Percentiles rank a stretch among this genome's conserved stretches.
Conservation (phyloP, 768 basidiomycete genomes). For the Gloeostereum incarnatum region DNA sequence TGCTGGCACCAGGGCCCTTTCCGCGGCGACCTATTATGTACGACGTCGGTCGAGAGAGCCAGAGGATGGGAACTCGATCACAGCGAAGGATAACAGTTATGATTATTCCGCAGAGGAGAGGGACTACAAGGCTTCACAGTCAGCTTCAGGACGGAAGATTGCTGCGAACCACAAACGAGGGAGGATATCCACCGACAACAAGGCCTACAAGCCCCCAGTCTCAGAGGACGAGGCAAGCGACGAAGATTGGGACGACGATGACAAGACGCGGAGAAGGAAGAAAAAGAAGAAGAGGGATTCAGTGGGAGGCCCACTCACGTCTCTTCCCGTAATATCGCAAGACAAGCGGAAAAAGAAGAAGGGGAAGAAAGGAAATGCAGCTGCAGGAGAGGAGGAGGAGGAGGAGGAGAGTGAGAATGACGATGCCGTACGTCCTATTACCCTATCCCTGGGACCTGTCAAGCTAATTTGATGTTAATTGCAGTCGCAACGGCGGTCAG, state of each 20-base stretch:
- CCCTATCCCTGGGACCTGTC: conserved; percentile 1
- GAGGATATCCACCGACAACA: conserved; percentile 71
- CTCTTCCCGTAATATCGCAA: conserved; percentile 58
- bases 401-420: conserved; percentile 35
- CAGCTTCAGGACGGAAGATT: conserved; percentile 17
- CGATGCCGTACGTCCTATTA: conserved; percentile 15
- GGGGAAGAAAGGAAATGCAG: conserved; percentile 32
- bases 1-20: conserved; percentile 40
- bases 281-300: conserved; percentile 45
- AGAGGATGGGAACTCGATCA: conserved; percentile 22
- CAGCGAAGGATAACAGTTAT: conserved; percentile 41
- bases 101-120: conserved; percentile 74
- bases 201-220: conserved; percentile 63
- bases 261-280: conserved; percentile 39
- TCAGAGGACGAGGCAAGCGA: conserved; percentile 59
- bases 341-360: conserved; percentile 54
- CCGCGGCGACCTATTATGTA: conserved; percentile 55
- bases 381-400: conserved; percentile 40
- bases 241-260: conserved; percentile 44
- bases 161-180: conserved; percentile 34
- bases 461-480: conserved; percentile 6
- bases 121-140: conserved; percentile 38
- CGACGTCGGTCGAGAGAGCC: conserved; percentile 55
- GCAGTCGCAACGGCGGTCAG: conserved; percentile 21
- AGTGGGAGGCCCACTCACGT: conserved; percentile 47